These are phyloP conservation scores for Colletotrichum camelliae DNA, from an alignment of 2,329 filamentous ascomycete genomes.

Conservation along the genomic window DNA sequence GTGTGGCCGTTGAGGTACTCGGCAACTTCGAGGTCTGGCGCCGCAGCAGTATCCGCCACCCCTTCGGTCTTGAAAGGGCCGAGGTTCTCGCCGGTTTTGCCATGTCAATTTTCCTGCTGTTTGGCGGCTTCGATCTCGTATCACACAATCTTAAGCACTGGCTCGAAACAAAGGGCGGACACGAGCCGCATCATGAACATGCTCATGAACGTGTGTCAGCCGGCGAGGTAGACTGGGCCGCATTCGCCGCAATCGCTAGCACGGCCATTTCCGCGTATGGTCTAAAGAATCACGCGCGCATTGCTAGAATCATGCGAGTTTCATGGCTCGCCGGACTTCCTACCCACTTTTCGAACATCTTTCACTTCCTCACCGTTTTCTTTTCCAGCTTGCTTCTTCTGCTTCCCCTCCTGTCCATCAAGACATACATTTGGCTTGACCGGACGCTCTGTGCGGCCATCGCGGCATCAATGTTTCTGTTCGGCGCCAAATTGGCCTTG, in stretches of 20 bases:
- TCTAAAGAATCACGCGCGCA: conserved; percentile 88
- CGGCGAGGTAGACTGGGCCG: conserved; percentile 82
- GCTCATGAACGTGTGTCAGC: conserved; percentile 70
- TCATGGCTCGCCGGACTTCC: conserved; percentile 83
- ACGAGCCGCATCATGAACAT: conserved; percentile 76
- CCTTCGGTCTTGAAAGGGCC: conserved; percentile 89
- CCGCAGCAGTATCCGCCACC: conserved; percentile 88
- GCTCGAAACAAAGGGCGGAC: conserved; percentile 74
- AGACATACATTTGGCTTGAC: conserved; percentile 86
- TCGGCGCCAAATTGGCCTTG: conserved; percentile 83
- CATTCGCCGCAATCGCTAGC: conserved; percentile 79
- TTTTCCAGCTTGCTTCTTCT: conserved; percentile 83
- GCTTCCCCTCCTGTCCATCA: conserved; percentile 80
- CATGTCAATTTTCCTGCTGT: conserved; percentile 94
- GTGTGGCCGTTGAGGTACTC: conserved; percentile 89
- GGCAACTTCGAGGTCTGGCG: conserved; percentile 99
- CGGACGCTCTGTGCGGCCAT: conserved; percentile 81
- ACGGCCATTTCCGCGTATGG: conserved; percentile 88
- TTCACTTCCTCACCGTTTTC: conserved; percentile 90
- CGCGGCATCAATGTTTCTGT: conserved; percentile 84
- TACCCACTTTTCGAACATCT: conserved; percentile 89
- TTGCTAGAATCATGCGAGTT: conserved; percentile 89
- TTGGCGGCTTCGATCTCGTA: conserved; percentile 94
- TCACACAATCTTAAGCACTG: conserved; percentile 93
- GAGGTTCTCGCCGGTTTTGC: conserved; percentile 96